These are phyloP conservation scores for Ascochyta rabiei DNA, from an alignment of 2,329 filamentous ascomycete genomes.

Conservation along the genomic window DNA sequence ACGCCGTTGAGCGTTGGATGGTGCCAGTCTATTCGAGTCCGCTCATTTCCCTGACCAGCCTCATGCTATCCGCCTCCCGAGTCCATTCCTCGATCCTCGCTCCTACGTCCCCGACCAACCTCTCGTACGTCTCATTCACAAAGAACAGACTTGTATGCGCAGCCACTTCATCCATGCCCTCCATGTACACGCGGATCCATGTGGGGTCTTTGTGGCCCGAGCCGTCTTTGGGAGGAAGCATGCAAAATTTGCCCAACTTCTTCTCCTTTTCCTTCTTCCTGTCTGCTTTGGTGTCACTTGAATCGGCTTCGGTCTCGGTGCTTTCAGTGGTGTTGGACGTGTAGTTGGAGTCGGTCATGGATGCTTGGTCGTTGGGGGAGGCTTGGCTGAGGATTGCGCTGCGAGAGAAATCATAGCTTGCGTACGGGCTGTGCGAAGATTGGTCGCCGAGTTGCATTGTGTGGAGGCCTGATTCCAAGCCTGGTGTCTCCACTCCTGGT, in stretches of 20 bases:
- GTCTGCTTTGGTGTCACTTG: constrained; percentile 4
- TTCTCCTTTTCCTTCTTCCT: constrained; percentile 38
- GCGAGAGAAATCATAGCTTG: constrained; percentile 39
- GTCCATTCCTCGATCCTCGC: constrained; percentile 73
- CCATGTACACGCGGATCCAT: constrained; percentile 83
- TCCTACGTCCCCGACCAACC: constrained; percentile 76
- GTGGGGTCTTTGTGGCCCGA: constrained; percentile 67
- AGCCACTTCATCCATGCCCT: constrained; percentile 80
- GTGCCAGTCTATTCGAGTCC: constrained; percentile 1
- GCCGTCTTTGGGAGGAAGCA: constrained; percentile 65
- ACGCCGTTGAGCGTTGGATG: neutral
- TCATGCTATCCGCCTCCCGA: constrained; percentile 59
- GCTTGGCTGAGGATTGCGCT: constrained; percentile 38
- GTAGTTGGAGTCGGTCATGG: constrained; percentile 27
- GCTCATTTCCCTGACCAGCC: constrained; percentile 37
- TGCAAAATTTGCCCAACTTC: constrained; percentile 79
- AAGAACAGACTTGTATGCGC: constrained; percentile 87
- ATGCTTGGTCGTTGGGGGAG: constrained; percentile 31
- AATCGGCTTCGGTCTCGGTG: constrained; percentile 1
- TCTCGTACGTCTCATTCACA: constrained; percentile 73
- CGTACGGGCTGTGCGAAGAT: constrained; percentile 26
- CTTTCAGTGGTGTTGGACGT: constrained; percentile 31
- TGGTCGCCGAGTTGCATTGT: constrained; percentile 27
- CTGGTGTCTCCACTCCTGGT: constrained; percentile 16
- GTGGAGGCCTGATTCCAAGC: constrained; percentile 31